These are phyloP conservation scores for Lycium ferocissimum DNA, from an alignment of 257 asterid genomes.

Conservation along the genomic window DNA sequence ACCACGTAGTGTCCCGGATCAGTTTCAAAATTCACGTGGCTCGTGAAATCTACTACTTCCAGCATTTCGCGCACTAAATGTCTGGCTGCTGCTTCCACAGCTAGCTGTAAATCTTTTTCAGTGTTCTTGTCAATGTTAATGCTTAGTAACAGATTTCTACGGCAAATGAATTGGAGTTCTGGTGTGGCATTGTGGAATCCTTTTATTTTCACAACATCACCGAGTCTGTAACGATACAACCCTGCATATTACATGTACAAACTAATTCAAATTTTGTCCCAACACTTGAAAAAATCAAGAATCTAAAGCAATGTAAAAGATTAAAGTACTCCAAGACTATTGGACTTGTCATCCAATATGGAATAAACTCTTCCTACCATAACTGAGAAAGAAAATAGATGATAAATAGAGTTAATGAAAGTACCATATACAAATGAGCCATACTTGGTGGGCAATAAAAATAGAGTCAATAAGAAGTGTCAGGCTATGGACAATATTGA, in stretches of 20 bases:
- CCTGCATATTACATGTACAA: conserved; percentile 54
- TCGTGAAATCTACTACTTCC: conserved; percentile 89
- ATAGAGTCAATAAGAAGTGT: not conserved
- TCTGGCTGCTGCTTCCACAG: conserved; percentile 77
- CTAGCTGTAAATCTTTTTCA: conserved; percentile 83
- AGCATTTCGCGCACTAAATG: conserved; percentile 61
- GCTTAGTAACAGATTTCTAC: conserved; percentile 82
- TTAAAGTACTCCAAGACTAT: not conserved
- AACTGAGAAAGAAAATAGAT: not conserved
- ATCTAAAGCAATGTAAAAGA: not conserved
- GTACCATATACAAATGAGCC: not conserved
- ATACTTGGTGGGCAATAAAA: not conserved
- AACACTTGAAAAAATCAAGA: not conserved
- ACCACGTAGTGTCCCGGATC: conserved; percentile 83
- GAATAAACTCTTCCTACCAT: not conserved
- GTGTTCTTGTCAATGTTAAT: conserved; percentile 96
- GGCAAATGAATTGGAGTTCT: conserved; percentile 80
- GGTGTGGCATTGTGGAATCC: conserved; percentile 93
- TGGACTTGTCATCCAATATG: not conserved
- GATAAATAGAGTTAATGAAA: not conserved
- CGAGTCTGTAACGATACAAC: conserved; percentile 82
- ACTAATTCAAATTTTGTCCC: not conserved
- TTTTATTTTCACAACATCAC: conserved; percentile 83
- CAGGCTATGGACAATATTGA: not conserved
- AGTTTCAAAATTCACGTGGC: conserved; percentile 59